Conservation (phyloP, 768 basidiomycete species). For the Suillus spraguei region DNA sequence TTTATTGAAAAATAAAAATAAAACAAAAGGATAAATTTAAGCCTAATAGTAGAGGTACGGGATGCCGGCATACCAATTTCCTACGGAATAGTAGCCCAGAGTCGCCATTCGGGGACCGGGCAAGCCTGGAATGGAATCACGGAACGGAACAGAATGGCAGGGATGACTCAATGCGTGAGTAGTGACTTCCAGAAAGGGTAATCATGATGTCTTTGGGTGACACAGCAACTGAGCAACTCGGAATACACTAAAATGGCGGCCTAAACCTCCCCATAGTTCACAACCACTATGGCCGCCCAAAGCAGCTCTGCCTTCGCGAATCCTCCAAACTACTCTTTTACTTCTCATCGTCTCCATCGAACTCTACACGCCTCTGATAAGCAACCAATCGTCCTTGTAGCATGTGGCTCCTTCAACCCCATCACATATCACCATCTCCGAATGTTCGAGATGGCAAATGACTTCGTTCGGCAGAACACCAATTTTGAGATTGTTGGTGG, state of each 20-base stretch:
- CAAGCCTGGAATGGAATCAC: not conserved
- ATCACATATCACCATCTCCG: slow-evolving; percentile 97
- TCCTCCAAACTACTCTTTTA: slow-evolving; percentile 69
- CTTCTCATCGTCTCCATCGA: slow-evolving; percentile 61
- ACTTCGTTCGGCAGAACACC: slow-evolving; percentile 91
- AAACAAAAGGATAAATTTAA: too few relatives aligned
- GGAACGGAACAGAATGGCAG: not conserved
- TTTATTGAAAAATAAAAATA: too few relatives aligned
- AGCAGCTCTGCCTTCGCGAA: slow-evolving; percentile 48
- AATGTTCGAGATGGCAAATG: slow-evolving; percentile 99
- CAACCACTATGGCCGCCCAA: slow-evolving; percentile 29
- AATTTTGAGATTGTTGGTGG: slow-evolving; percentile 93
- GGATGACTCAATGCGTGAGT: not conserved
- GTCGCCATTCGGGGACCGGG: not conserved
- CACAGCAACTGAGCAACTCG: not conserved
- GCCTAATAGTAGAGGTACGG: too few relatives aligned
- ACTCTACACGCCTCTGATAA: slow-evolving; percentile 63
- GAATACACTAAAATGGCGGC: slow-evolving; percentile 2
- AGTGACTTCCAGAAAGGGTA: not conserved
- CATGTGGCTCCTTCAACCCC: slow-evolving; percentile 97
- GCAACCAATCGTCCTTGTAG: slow-evolving; percentile 92
- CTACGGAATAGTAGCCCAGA: not conserved
- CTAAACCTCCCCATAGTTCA: slow-evolving; percentile 9
- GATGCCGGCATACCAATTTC: not conserved
- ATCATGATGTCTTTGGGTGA: not conserved